Conservation (phyloP, 495 filamentous ascomycete genomes). For the Aspergillus taichungensis region DNA sequence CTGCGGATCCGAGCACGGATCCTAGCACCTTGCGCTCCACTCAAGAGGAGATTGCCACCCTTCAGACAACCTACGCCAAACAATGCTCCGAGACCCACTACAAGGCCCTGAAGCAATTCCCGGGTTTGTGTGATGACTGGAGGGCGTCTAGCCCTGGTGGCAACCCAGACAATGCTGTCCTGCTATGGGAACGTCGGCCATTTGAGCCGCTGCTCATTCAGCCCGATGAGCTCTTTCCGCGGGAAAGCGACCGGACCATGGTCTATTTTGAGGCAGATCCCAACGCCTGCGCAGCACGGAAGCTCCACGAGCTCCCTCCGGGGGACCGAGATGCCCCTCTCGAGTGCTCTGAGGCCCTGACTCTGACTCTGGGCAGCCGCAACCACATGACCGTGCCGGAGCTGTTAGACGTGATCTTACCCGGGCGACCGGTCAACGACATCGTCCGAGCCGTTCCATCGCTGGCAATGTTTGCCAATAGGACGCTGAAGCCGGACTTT, state of each 20-base stretch:
- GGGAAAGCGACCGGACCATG: constrained; percentile 10
- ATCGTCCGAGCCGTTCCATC: constrained; percentile 25
- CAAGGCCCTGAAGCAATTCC: constrained; percentile 11
- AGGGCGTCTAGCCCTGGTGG: constrained; percentile 10
- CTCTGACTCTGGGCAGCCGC: constrained; percentile 14
- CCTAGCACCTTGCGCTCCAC: constrained; percentile 22
- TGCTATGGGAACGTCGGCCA: constrained; percentile 56
- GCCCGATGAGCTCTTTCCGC: constrained; percentile 49
- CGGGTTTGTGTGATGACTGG: constrained; percentile 14
- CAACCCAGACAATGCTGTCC: constrained; percentile 32
- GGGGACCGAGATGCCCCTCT: constrained; percentile 5
- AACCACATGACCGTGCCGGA: constrained; percentile 15
- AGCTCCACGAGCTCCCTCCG: constrained; percentile 8
- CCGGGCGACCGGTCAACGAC: constrained; percentile 16
- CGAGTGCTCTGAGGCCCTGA: constrained; percentile 18
- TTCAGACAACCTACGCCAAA: constrained; percentile 1
- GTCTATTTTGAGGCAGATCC: constrained; percentile 33
- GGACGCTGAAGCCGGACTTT: constrained; percentile 23
- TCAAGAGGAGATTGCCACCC: constrained; percentile 13
- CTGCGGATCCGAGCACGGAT: constrained; percentile 20
- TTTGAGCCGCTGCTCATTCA: constrained; percentile 46
- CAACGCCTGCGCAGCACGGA: constrained; percentile 10
- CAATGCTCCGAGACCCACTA: constrained; percentile 14
- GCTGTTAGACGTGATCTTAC: constrained; percentile 19
- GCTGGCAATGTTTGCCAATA: constrained; percentile 20